A percentile compares a stretch with the other conserved stretches of the same genome.
phyloP scores from a whole-genome alignment of 192 early-diverging fungal genomes.

The Spizellomyces sp. region DNA sequence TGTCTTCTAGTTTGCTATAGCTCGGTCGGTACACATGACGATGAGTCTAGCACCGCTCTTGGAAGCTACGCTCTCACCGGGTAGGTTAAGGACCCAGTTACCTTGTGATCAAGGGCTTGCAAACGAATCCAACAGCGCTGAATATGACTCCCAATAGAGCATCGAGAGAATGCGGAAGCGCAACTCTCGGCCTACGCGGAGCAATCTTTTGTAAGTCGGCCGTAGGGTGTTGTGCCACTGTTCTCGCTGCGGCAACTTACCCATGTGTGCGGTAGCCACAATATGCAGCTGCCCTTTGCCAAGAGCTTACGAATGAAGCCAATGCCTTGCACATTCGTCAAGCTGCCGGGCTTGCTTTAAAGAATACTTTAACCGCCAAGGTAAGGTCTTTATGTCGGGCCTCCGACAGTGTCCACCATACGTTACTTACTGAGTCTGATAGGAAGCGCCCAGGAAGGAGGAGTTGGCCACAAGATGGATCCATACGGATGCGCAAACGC shows the following conservation, averaged over 20 bases:
- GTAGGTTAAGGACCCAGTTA: no score
- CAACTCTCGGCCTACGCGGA: constrained; percentile 13
- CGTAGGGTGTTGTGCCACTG: neutral
- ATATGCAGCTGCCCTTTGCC: constrained; percentile 60
- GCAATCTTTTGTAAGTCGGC: constrained; percentile 24
- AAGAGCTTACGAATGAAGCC: constrained; percentile 83
- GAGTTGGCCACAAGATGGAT: constrained; percentile 44
- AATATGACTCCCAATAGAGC: neutral
- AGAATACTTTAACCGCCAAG: constrained; percentile 89
- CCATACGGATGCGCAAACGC: constrained; percentile 66
- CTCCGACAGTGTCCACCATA: neutral
- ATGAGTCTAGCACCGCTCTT: constrained; percentile 20
- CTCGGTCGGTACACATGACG: neutral
- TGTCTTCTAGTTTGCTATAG: no score
- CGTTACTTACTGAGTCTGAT: neutral
- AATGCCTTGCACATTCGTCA: constrained; percentile 65
- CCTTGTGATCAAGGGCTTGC: neutral
- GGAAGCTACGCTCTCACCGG: constrained; percentile 18
- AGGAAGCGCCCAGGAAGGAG: constrained; percentile 48
- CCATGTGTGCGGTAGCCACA: constrained; percentile 37
- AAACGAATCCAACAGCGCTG: neutral
- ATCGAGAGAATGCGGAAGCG: constrained; percentile 25
- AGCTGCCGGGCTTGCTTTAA: constrained; percentile 88
- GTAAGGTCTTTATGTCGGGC: constrained; percentile 46
- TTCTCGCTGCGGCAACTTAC: neutral